Conservation (phyloP, 148 eudicot species). For the Suaeda aralocaspica region DNA sequence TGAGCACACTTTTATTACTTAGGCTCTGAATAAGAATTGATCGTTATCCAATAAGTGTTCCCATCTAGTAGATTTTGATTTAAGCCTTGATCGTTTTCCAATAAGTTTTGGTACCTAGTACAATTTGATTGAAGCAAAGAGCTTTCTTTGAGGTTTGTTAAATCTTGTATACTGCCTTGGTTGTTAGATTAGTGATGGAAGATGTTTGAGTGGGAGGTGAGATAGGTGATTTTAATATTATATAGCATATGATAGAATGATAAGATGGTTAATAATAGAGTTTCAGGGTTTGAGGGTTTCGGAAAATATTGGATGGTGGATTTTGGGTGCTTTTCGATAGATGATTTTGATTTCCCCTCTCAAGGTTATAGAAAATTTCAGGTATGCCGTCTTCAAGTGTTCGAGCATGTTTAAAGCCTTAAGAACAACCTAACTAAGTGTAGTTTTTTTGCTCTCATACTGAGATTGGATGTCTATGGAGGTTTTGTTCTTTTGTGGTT, state of each 20-base stretch:
- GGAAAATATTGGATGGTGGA: background rate
- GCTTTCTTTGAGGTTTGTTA: background rate
- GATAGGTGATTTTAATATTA: background rate
- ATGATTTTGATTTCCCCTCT: background rate
- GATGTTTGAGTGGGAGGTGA: background rate
- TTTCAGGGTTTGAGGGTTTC: background rate
- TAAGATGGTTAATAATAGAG: background rate
- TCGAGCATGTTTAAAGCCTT: background rate
- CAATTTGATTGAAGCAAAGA: background rate
- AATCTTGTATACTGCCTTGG: background rate
- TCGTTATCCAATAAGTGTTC: background rate
- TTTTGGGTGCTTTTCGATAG: background rate
- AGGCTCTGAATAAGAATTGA: background rate
- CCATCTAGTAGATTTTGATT: background rate
- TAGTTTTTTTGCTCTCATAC: too few species aligned
- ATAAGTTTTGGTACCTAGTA: background rate
- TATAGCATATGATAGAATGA: background rate
- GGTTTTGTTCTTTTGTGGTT: too few species aligned
- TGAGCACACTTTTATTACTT: background rate
- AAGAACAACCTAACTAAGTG: background rate
- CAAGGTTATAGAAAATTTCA: background rate
- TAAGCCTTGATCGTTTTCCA: too few species aligned
- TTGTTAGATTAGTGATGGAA: background rate
- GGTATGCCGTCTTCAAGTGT: background rate
- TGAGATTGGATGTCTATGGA: too few species aligned